Evolutionary conservation across 345 rosid species (phyloP), one percentile per base, ranked within the genome.

Genomic region (Clarkia xantiana): DNA sequence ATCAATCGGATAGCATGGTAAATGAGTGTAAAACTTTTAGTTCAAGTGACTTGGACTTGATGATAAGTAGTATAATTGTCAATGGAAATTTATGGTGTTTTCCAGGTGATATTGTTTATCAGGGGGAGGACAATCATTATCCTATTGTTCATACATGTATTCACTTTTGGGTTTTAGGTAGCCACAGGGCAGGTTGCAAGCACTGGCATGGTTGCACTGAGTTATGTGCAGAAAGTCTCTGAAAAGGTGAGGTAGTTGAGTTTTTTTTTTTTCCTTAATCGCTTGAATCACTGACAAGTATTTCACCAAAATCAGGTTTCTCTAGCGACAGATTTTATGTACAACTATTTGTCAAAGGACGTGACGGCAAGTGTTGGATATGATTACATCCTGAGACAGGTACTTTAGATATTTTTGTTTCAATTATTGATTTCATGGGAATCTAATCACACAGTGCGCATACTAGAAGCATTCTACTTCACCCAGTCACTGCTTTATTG

Each of bases 351-450:
- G 74, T 76, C 94, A 68, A 78, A 66, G 65, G 98, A 91, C 55
- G 96, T 70, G 44, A 80, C 94, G 19, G 73, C 96, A 50, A 91
- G 89, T 72, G 77, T 81, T 18, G 94, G 98, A 29, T 91, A 91
- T 61, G 98, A 91, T 76, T 91, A 86, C 82, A 71, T 81, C 46
- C 87, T 91, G 19, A 67, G 98, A 84, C 98, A 91, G 78, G 98
- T 91, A 81, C 67, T 41, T 52, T 47, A 18, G 2, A n/a, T 20
- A 4, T 43, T 36, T 22, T 29, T 13, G 36, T 23, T 14, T 6
- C 49, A 10, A 11, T 6, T 18, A 40, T 39, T 17, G 14, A n/a
- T 17, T 11, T n/a, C n/a, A n/a, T n/a, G n/a, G n/a, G n/a, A n/a
- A n/a, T n/a, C n/a, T n/a, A 22, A 22, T 22, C 25, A 22, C 3